Base-by-base conservation (phyloP, 2,329 filamentous ascomycete species). In the Penicillium sp. region DNA sequence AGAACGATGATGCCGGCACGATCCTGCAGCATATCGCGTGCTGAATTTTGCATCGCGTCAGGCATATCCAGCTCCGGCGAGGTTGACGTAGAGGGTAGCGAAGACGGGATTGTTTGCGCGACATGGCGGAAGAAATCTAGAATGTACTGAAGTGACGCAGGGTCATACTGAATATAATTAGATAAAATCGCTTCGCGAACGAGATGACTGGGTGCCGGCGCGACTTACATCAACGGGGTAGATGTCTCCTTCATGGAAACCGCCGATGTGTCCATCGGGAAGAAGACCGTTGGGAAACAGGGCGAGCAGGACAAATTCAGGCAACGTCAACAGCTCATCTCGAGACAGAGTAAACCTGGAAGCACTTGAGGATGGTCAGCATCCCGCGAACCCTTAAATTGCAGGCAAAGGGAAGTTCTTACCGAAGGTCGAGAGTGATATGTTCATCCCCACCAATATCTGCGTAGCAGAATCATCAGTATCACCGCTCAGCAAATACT, bases 241-340 rank as follows among this genome's bases (percentile, higher is more conserved):
- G 46, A 94, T 86, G 65, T 97, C 91, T 53, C 86, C 86, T 57
- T 97, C 93, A 50, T 89, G 81, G 65, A 91, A 94, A 36, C 87
- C 86, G 61, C 87, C 93, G 81, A 94, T 87, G 61, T 97, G 91
- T 11, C 91, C 90, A 66, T 98, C 93, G 4, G 93, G 93, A 48
- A 98, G 89, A 16, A 98, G 78, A n/a, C 93, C 93, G 64, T 98
- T 98, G 26, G 93, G 93, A 58, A 98, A 98, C 27, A 98, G 77
- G n/a, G 93, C 98, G 27, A 98, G 75, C 30, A 98, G 78, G 31
- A 98, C 93, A 60, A 98, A 98, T 72, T 98, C 93, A 37, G 93
- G 93, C 33, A 98, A 77, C 7, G 93, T 98, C 50, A 98, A 75
- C 36, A 98, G 79, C 68, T 98, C 93, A 62, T 98, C 93, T 63